These are phyloP conservation scores for Cladosporium cucumerinum DNA, from an alignment of 2,329 filamentous ascomycete genomes.

Conservation along the genomic window DNA sequence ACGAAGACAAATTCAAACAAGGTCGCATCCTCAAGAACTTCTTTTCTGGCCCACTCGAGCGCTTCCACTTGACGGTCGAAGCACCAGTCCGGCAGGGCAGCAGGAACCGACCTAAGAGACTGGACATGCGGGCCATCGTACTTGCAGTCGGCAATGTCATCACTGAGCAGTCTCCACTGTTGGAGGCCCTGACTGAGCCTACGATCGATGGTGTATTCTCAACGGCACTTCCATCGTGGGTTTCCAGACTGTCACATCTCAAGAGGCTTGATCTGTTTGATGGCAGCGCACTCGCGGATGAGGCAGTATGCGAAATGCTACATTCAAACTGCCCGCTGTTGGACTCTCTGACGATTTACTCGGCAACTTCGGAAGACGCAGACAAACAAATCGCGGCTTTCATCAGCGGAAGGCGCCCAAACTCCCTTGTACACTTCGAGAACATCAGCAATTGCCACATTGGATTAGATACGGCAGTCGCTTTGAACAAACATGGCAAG, in stretches of 20 bases:
- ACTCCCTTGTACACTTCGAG: conserved; percentile 58
- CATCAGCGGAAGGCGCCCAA: conserved; percentile 52
- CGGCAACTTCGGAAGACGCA: conserved; percentile 44
- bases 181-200: conserved; percentile 50
- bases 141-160: conserved; percentile 48
- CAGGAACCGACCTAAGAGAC: conserved; percentile 15
- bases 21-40: conserved; percentile 58
- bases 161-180: conserved; percentile 41
- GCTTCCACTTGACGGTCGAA: conserved; percentile 40
- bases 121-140: conserved; percentile 44
- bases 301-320: conserved; percentile 53
- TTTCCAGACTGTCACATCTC: conserved; percentile 56
- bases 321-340: conserved; percentile 59
- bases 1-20: conserved; percentile 55
- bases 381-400: conserved; percentile 60
- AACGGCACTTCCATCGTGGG: conserved; percentile 55
- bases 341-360: conserved; percentile 57
- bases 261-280: conserved; percentile 59
- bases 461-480: conserved; percentile 52
- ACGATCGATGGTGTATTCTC: conserved; percentile 49
- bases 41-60: conserved; percentile 48
- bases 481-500: conserved; percentile 51
- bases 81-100: conserved; percentile 18
- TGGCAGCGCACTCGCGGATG: conserved; percentile 56
- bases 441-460: conserved; percentile 56